Evolutionary conservation across 352 stramenopile genomes (phyloP), one percentile per base, ranked within the genome.

Genomic region (Globisporangium spinosum): DNA sequence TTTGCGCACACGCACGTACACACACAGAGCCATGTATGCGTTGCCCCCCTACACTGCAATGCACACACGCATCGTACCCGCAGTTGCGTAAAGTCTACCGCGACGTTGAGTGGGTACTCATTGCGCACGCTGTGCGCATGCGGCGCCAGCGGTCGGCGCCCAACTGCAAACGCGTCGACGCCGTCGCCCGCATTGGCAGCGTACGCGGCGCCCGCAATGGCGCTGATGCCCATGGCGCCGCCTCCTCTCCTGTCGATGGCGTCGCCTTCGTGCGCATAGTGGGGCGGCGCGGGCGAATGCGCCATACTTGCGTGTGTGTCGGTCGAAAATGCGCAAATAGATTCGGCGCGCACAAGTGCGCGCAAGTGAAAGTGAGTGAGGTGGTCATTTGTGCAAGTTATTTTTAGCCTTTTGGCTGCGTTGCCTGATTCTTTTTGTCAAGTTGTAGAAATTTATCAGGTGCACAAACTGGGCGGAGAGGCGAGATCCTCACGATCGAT

Each of bases 41-140:
- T 8, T 15, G 12, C n/a, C 15, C 40, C 15, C 40, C 15, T 20
- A 0, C 15, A 2, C 13, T 49, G 38, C 38, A 45, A 45, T 22
- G 40, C 40, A 66, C n/a, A 58, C 23, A 20, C 17, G 61, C 7
- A 23, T 54, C 76, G 65, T 63, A 93, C 85, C 70, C 68, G 76
- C 67, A 93, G 71, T 70, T 79, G 73, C 56, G 82, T 90, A 56
- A 93, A 93, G 75, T 91, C 85, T 47, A 91, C 82, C 22, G 75
- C 73, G 55, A 90, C 74, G 64, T 82, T 77, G 55, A 80, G 51
- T 55, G 82, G 82, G 69, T 91, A 93, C 68, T 89, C 76, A 57
- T 70, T 75, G 57, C 70, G 73, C 58, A 77, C 68, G 34, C 70
- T 79, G 3, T 62, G 56, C 68, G 65, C 51, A 77, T 12, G 51